Evolutionary conservation across 2,329 filamentous ascomycete species (phyloP), one percentile per base, ranked within the genome.

Genomic region (Neofusicoccum laricinum): DNA sequence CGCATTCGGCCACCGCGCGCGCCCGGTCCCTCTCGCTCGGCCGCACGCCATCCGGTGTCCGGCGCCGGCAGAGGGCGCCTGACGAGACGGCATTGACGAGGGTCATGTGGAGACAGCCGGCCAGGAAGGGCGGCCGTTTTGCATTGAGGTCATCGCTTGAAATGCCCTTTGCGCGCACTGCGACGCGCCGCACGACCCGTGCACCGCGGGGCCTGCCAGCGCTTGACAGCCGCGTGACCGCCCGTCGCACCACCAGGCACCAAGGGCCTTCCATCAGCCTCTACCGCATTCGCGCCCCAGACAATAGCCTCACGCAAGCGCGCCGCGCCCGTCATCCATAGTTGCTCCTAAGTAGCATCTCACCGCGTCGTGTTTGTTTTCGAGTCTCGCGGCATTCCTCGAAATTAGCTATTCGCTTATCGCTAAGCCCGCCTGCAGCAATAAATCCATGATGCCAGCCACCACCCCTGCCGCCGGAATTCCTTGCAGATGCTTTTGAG

Each of bases 181-280:
- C 48, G 48, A 10, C 12, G 25, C 25, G 25, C 7, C 12, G 25
- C 53, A 15, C 53, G 53, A 58, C 12, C 45, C 53, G 32, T 45
- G 53, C 25, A 19, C 19, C 6, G 6, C 10, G n/a, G 48, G 2
- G 14, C 19, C 46, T 30, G 15, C 46, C 32, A 3, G 6, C 17
- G 32, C 36, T 19, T 32, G 25, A 19, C 40, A n/a, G 41, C 55
- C 55, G 55, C 55, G 55, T 59, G 55, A 59, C 55, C 55, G 34
- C 10, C 50, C 8, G 5, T 30, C 6, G 12, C 30, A 30, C 46
- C 46, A 34, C 32, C 21, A n/a, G 21, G 4, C 32, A n/a, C 12
- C 48, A 50, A 34, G 25, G 34, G 3, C 40, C 25, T 58, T 58
- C 36, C 53, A 15, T 25, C 55, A 12, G 15, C 15, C 40, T 46